Conservation (phyloP, 2,329 filamentous ascomycete genomes). For the Sclerotinia subarctica region DNA sequence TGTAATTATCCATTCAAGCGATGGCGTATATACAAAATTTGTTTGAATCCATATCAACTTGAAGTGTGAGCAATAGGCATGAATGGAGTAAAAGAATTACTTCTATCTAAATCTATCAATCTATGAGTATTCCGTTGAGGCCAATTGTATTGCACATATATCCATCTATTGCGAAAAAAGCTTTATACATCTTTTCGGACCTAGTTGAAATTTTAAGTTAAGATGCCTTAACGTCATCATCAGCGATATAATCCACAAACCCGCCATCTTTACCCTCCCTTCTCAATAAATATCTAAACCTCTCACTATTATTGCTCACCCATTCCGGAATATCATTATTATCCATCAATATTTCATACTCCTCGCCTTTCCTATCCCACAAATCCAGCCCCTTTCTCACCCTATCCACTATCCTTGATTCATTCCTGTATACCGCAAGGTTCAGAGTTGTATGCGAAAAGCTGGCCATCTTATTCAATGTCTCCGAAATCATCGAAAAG, state of each 20-base stretch:
- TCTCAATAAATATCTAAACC: constrained; percentile 29
- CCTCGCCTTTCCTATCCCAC: constrained; percentile 39
- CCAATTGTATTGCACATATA: neutral
- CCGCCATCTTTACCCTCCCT: constrained; percentile 28
- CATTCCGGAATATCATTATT: constrained; percentile 45
- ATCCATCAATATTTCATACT: constrained; percentile 40
- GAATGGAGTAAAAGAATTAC: neutral
- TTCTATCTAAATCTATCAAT: neutral
- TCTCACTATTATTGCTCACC: constrained; percentile 32
- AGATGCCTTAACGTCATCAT: neutral
- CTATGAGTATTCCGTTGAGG: neutral
- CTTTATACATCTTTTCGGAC: neutral
- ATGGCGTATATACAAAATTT: neutral
- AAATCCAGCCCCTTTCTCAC: constrained; percentile 45
- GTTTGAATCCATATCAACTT: neutral
- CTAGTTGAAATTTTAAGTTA: neutral
- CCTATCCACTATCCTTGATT: constrained; percentile 41
- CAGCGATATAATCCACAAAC: constrained; percentile 26
- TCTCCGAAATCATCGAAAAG: constrained; percentile 43
- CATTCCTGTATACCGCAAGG: constrained; percentile 41
- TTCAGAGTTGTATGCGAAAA: constrained; percentile 45
- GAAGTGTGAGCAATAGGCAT: neutral
- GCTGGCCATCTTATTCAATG: constrained; percentile 43
- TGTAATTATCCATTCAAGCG: neutral
- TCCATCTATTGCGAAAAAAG: neutral